Evolutionary conservation across 2,329 filamentous ascomycete species (phyloP), one percentile per base, ranked within the genome.

Genomic region (Trichoderma atrobrunneum): DNA sequence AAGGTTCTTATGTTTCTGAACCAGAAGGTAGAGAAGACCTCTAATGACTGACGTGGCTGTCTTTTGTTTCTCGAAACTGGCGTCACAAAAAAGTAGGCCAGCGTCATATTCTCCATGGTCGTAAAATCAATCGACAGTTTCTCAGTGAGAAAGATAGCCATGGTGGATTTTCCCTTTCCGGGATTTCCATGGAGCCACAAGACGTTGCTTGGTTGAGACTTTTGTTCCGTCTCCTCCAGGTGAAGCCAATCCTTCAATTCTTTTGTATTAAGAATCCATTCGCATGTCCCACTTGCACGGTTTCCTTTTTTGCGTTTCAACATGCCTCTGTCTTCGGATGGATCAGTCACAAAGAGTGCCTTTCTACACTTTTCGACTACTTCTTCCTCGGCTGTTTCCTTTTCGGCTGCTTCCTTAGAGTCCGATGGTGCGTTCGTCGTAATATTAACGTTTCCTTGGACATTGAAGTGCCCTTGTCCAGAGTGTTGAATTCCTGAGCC

Each of bases 111-210:
- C 3, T 18, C 1, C 7, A 1, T 18, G 0, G n/a, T n/a, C n/a
- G n/a, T n/a, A 2, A 43, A 43, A 18, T 0, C 3, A 8, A 3
- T 8, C 3, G 36, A n/a, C 1, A 43, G 36, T 8, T 18, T 2
- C 14, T 36, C 34, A 7, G 34, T 16, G 12, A 36, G 14, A 36
- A 3, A 36, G 5, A 36, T 36, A 5, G 14, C 18, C 39, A 43
- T 43, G 16, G 39, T 43, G 7, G 34, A 43, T n/a, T 43, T 43
- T 2, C 39, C 39, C 7, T 0, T 43, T 5, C 39, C 39, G 4
- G 8, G 39, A 10, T 43, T 18, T 3, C 39, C 39, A 43, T 43
- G 39, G 7, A 43, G 39, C 39, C 39, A 43, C 7, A 43, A 10
- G 18, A 43, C 3, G 3, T 2, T 8, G 1, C 0, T n/a, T 2